Conservation (phyloP, 768 basidiomycete genomes). For the Hydnum rufescens region DNA sequence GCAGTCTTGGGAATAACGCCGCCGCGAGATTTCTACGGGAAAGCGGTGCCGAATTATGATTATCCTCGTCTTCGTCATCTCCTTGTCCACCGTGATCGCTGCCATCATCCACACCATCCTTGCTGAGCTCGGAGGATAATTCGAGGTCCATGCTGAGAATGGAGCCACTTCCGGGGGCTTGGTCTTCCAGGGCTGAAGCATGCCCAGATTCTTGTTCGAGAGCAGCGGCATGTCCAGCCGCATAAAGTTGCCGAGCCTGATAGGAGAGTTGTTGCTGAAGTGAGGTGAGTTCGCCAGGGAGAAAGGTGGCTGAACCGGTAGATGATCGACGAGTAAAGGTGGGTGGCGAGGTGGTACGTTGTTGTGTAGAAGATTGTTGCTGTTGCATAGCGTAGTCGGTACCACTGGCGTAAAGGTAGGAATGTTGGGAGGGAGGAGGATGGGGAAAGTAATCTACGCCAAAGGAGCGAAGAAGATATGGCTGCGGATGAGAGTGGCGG, state of each 20-base stretch:
- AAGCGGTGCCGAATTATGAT: too few species aligned
- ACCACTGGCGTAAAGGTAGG: background rate
- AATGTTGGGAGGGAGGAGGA: background rate
- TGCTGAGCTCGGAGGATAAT: too few species aligned
- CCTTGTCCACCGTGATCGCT: background rate
- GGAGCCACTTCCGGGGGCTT: too few species aligned
- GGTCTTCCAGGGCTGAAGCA: too few species aligned
- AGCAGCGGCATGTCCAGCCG: background rate
- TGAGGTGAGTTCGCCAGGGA: background rate
- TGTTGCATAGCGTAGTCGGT: background rate
- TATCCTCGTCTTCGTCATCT: background rate
- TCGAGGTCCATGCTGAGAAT: too few species aligned
- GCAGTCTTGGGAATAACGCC: background rate
- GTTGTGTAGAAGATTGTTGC: background rate
- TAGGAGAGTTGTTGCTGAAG: background rate
- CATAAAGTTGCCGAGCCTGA: background rate
- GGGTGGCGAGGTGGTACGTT: background rate
- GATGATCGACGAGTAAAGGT: background rate
- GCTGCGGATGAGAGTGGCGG: too few species aligned
- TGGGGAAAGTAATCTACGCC: background rate
- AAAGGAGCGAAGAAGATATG: too few species aligned
- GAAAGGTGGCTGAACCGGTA: background rate
- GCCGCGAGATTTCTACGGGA: background rate
- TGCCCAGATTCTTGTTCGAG: background rate
- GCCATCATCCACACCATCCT: background rate